These are phyloP conservation scores for Phytophthora nicotianae DNA, from an alignment of 352 stramenopile genomes.

Conservation along the genomic window DNA sequence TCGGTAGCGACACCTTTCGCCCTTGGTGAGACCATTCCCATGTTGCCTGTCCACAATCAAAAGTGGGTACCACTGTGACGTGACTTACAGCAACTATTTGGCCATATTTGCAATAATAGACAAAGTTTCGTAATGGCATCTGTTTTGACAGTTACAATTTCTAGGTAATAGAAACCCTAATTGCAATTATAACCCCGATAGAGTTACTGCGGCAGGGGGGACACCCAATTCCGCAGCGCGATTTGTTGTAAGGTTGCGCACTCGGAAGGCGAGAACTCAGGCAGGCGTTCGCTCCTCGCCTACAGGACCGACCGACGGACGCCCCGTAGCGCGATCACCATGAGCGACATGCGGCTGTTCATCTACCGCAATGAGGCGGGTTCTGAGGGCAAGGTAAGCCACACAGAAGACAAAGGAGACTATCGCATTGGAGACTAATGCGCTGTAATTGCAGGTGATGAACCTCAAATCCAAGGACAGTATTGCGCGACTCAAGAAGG, in stretches of 20 bases:
- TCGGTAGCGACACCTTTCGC: not conserved
- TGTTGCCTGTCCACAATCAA: constrained; percentile 7
- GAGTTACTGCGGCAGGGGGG: constrained; percentile 22
- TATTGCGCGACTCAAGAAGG: constrained; percentile 80
- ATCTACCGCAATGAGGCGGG: constrained; percentile 89
- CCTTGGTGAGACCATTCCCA: not conserved
- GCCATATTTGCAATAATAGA: constrained; percentile 11
- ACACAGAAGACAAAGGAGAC: not conserved
- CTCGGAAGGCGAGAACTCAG: constrained; percentile 33
- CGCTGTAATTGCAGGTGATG: constrained; percentile 55
- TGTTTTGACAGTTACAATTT: not conserved
- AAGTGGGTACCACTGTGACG: constrained; percentile 11
- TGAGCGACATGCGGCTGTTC: constrained; percentile 87
- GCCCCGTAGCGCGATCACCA: constrained; percentile 22
- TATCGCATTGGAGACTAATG: constrained; percentile 4
- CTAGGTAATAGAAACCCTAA: not conserved
- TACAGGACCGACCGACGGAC: constrained; percentile 12
- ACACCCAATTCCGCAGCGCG: constrained; percentile 14
- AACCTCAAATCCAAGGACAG: constrained; percentile 77
- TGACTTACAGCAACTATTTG: constrained; percentile 17
- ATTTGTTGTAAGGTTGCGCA: constrained; percentile 39
- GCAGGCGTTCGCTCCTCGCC: constrained; percentile 7
- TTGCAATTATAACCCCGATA: constrained; percentile 24
- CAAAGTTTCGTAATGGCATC: not conserved
- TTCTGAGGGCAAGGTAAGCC: constrained; percentile 74